Evolutionary conservation across 2,329 filamentous ascomycete species (phyloP), one percentile per base, ranked within the genome.

Genomic region (Neopestalotiopsis rosae): DNA sequence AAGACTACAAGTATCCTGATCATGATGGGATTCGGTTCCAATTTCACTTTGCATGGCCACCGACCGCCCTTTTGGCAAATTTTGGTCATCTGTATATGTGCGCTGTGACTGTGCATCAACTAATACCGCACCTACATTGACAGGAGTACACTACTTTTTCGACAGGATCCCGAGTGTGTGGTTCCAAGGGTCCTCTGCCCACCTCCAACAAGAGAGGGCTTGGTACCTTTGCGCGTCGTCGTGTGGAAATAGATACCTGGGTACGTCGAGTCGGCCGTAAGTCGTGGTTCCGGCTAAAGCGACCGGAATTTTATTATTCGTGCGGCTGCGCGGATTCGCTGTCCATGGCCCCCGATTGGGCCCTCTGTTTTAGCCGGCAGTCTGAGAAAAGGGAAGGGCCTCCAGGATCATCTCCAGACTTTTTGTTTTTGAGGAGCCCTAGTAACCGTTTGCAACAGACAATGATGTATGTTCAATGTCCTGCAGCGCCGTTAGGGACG

Each of bases 111-210:
- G 17, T 65, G 62, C 62, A 17, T 28, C 42, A 28, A 38, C 20
- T 57, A 56, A 65, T 65, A 65, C 24, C 63, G 49, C 28, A 38
- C 42, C n/a, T 24, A 24, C 63, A 56, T 38, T 52, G 45, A n/a
- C 28, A 57, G 17, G 32, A 56, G 42, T 56, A 24, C 30, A 28
- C 63, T 20, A 56, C 45, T n/a, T 52, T 17, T 6, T 52, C 14
- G 45, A 52, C 9, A 20, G 30, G 28, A 65, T 65, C 52, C 63
- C 63, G 49, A 65, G 45, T 12, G 63, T 12, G 32, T 30, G 63
- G 63, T 56, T 65, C 32, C 63, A 65, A 28, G 63, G 63, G 63
- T 56, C 63, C 63, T 28, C 24, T 65, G 20, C n/a, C 57, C 57
- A 28, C 57, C 40, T 20, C 62, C 24, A 28, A 28, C 24, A 28